These are phyloP conservation scores for Claviceps arundinis DNA, from an alignment of 2,329 filamentous ascomycete species.

Conservation along the genomic window DNA sequence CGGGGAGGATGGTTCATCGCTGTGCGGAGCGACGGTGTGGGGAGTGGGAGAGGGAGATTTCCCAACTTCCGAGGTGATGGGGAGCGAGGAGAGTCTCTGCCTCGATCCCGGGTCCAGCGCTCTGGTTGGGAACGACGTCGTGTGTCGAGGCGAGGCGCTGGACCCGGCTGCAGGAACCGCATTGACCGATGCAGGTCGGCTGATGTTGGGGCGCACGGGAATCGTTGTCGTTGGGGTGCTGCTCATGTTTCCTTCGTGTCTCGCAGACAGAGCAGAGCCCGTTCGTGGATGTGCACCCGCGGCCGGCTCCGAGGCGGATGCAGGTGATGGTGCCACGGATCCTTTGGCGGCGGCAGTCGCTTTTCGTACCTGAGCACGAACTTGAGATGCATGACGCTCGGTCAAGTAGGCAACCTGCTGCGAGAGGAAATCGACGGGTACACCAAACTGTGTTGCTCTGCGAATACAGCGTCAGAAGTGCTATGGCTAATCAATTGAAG, in stretches of 20 bases:
- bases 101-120: conserved; percentile 18
- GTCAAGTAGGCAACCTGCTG: conserved; percentile 92
- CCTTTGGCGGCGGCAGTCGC: conserved; percentile 45
- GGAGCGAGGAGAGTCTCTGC: conserved; percentile 31
- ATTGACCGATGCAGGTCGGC: conserved; percentile 35
- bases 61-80: conserved; percentile 18
- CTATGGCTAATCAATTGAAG: conserved; percentile 8
- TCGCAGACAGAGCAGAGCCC: conserved; percentile 42
- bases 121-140: conserved; percentile 11
- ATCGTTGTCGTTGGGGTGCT: conserved; percentile 30
- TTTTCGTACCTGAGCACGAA: conserved; percentile 79
- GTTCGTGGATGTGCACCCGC: conserved; percentile 26
- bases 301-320: conserved; percentile 35
- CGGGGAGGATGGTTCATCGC: conserved; percentile 18
- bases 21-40: conserved; percentile 7
- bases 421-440: conserved; percentile 76
- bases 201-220: conserved; percentile 30
- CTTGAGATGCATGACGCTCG: conserved; percentile 78
- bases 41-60: conserved; percentile 14
- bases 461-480: conserved; percentile 7
- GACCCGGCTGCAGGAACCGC: conserved; percentile 27
- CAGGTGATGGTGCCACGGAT: conserved; percentile 43
- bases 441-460: conserved; percentile 65
- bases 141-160: conserved; percentile 13
- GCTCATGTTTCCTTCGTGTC: conserved; percentile 32